A percentile compares a stretch with the other conserved stretches of the same genome.
phyloP scores from a whole-genome alignment of 2,329 filamentous ascomycete species.

The Sclerotinia minor region DNA sequence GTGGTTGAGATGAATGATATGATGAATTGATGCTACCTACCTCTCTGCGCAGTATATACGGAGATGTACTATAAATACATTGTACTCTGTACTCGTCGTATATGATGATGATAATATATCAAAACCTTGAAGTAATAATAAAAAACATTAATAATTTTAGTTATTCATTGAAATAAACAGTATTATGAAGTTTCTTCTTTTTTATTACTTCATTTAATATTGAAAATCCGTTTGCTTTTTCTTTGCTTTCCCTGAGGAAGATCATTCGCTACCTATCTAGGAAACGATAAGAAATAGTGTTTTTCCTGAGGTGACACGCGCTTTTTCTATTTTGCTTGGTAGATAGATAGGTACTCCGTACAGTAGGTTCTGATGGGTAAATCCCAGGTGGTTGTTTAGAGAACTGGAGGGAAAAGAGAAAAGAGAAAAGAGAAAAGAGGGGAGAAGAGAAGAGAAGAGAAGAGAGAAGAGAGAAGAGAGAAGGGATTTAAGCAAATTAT shows the following conservation, averaged over 20 bases:
- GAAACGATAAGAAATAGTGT: neutral
- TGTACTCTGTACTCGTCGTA: no score
- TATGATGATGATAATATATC: no score
- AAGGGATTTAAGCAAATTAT: neutral
- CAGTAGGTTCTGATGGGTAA: no score
- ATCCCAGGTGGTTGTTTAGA: neutral
- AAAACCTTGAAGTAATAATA: no score
- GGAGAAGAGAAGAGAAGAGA: no score
- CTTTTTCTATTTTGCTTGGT: neutral
- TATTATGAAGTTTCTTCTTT: neutral
- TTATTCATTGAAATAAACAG: neutral
- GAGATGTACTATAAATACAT: no score
- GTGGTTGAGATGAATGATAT: no score
- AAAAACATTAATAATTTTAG: no score
- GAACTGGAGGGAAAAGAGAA: neutral
- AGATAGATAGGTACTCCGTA: neutral
- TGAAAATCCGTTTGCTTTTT: slow-evolving; percentile 4
- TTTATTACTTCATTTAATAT: neutral
- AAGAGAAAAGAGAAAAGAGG: neutral
- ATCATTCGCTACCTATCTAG: neutral
- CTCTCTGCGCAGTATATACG: neutral
- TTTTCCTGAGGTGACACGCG: neutral
- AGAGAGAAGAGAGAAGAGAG: neutral
- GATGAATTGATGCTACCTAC: neutral
- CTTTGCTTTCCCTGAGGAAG: neutral